Conservation (phyloP, 306 rosid species). For the Hippophae tibetana region DNA sequence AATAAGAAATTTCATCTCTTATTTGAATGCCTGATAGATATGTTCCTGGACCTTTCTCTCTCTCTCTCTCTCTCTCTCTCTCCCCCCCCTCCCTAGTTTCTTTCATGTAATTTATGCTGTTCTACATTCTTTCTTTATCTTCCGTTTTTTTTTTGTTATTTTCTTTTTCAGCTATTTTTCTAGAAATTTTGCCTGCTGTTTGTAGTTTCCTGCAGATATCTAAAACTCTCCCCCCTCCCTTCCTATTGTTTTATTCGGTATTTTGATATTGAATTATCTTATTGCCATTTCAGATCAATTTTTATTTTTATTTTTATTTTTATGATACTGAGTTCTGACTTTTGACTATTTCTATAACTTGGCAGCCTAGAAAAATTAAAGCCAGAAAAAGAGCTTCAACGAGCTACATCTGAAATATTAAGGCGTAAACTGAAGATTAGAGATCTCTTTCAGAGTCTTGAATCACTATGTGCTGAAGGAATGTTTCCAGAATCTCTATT, state of each 20-base stretch:
- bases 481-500: slow-evolving; percentile 65
- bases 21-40: background rate
- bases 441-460: slow-evolving; percentile 79
- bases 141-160: background rate
- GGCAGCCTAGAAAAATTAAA: slow-evolving; percentile 85
- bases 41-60: background rate
- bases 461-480: slow-evolving; percentile 78
- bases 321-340: slow-evolving; percentile 17
- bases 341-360: slow-evolving; percentile 25
- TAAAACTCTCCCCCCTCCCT: background rate
- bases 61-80: background rate
- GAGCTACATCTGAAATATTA: slow-evolving; percentile 78
- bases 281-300: background rate
- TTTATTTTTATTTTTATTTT: no score
- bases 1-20: no score
- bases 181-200: no score
- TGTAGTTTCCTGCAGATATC: no score
- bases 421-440: slow-evolving; percentile 81
- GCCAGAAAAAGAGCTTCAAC: slow-evolving; percentile 97
- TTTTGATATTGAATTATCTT: background rate
- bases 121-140: background rate
- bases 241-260: background rate
- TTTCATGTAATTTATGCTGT: background rate
- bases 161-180: background rate
- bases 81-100: no score